Base-by-base conservation (phyloP, 768 basidiomycete genomes). In the Mycena leptocephala region DNA sequence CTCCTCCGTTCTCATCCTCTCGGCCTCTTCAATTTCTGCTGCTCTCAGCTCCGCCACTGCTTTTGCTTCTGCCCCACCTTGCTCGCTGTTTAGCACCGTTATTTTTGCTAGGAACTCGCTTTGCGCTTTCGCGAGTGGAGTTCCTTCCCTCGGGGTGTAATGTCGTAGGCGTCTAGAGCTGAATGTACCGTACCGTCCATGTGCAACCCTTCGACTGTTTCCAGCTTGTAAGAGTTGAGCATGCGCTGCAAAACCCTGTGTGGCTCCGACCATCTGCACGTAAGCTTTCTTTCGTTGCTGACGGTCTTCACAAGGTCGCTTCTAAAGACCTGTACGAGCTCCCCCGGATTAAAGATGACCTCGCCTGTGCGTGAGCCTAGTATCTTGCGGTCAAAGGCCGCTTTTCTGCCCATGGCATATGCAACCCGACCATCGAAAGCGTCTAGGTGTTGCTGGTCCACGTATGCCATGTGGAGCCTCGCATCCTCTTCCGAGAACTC, bases 301-400 rank as follows among this genome's bases (percentile, higher is more conserved):
- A 83, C 78, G 1, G 82, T 86, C 64, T 81, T 76, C 33, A 81
- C 82, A 3, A 81, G 78, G 11, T 81, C 72, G 13, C 70, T 83
- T 18, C 80, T 53, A 28, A 81, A 82, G 0, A 86, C 76, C 74
- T 87, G 85, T 8, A 85, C 82, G 2, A 87, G 79, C 14, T 85
- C 70, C 0, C 83, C 82, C 10, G 16, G 11, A 3, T 66, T 7
- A 72, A 86, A 87, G 5, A 71, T 53, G 6, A 84, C 80, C n/a
- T 77, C 81, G 1, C 82, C 73, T 3, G 75, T 43, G 16, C 48
- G 37, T 8, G 32, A 53, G 1, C 18, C 35, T 26, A 77, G 14
- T 0, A 86, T 79, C 20, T 70, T 68, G 48, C 58, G 53, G 72
- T 87, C 82, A 48, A 87, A 87, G 0, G 58, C 78, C 0, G 37